Evolutionary conservation across 192 early-diverging fungal genomes (phyloP), one percentile per base, ranked within the genome.

Genomic region (Coemansia sp.): DNA sequence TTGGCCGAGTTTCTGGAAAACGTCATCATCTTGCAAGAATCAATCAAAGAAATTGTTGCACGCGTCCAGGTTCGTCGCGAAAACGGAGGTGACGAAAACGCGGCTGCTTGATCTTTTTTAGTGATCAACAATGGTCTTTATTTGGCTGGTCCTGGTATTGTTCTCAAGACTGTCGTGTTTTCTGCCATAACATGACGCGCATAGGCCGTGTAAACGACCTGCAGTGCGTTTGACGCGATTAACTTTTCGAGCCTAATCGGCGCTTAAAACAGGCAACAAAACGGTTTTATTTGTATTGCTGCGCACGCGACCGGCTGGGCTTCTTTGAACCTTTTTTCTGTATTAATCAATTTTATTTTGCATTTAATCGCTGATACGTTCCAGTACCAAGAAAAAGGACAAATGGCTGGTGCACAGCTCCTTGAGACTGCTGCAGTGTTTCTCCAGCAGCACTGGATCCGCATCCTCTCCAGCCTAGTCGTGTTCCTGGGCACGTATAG

Each of bases 21-120:
- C 76, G 91, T 93, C 23, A 88, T 98, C 22, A 91, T 95, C 38
- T 63, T 98, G 61, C 90, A 98, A 59, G 95, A 98, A 73, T 88
- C 88, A 15, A 88, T 92, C 41, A 98, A 98, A 66, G 95, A 98
- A 74, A 81, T 96, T 8, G 85, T 95, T 8, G 90, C 93, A 15
- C 79, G 91, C 12, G 77, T 95, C 37, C 90, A 92, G 65, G 89
- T 90, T 19, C 85, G 90, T 11, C 81, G 89, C 62, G 87, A 87
- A 69, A 75, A 88, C 39, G 89, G 90, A n/a, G 86, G 88, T 45
- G 90, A 92, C 69, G 84, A 87, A 64, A 70, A 72, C 58, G 69
- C 78, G 19, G 54, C 75, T 73, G n/a, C 50, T 22, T 72, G 52
- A 48, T 3, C 45, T 14, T 15, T 24, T 32, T 39, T 22, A 43